Percentiles rank a stretch among this genome's conserved stretches.
Evolutionary conservation across 768 basidiomycete genomes (phyloP).

Genomic region (Suillus variegatus): DNA sequence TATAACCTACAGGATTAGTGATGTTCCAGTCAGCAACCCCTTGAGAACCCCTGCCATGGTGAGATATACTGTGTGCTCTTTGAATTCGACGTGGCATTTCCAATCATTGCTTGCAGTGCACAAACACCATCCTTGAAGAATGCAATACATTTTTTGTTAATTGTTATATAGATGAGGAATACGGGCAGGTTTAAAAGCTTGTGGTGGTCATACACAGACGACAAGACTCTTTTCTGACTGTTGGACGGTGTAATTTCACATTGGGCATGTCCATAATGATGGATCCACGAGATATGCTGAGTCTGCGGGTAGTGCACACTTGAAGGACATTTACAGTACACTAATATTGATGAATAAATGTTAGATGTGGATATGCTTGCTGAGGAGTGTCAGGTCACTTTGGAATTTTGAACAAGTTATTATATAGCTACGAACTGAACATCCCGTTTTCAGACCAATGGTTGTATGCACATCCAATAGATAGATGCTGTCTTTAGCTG

Average conservation of each 20-base stretch:
- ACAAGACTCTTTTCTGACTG: too few species aligned
- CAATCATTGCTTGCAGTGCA: slow-evolving; percentile 30
- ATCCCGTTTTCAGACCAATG: too few species aligned
- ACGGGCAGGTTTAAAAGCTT: background rate
- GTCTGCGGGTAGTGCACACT: background rate
- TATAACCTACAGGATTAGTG: too few species aligned
- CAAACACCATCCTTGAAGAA: too few species aligned
- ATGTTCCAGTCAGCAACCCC: slow-evolving; percentile 35
- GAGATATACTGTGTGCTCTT: slow-evolving; percentile 68
- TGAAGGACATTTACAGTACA: background rate
- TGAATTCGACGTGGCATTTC: slow-evolving; percentile 80
- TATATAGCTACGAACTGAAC: too few species aligned
- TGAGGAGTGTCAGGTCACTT: too few species aligned
- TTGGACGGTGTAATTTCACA: too few species aligned
- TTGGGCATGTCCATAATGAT: background rate
- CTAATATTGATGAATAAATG: background rate
- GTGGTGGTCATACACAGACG: background rate
- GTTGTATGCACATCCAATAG: too few species aligned
- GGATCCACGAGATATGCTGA: background rate
- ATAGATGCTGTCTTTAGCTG: too few species aligned
- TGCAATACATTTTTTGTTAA: too few species aligned
- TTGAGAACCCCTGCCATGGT: slow-evolving; percentile 69
- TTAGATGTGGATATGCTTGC: background rate
- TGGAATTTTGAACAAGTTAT: too few species aligned
- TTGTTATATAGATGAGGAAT: too few species aligned